phyloP scores from a whole-genome alignment of 2,329 filamentous ascomycete genomes.

The Colletotrichum orbiculare region DNA sequence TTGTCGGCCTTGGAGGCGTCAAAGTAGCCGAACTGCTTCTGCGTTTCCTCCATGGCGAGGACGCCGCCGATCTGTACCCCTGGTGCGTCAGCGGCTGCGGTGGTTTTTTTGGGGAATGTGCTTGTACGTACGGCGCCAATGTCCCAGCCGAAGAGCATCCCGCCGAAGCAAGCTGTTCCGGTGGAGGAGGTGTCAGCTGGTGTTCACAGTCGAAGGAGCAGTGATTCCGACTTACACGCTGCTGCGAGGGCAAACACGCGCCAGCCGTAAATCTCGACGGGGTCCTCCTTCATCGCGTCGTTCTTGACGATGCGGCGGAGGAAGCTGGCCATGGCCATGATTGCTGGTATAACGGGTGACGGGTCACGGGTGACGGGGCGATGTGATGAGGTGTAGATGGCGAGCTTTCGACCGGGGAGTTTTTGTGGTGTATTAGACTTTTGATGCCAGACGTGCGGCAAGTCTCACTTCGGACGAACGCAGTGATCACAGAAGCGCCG shows the following conservation, averaged over 20 bases:
- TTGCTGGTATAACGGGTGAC: constrained; percentile 24
- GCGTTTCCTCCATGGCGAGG: constrained; percentile 68
- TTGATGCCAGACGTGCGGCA: too few relatives aligned
- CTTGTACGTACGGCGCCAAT: constrained; percentile 1
- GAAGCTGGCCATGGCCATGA: constrained; percentile 57
- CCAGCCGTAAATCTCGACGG: constrained; percentile 77
- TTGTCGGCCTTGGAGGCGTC: constrained; percentile 42
- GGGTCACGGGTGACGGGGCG: not conserved
- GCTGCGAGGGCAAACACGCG: constrained; percentile 72
- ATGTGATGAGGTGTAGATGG: not conserved
- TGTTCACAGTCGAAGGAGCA: too few relatives aligned
- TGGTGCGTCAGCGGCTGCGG: not conserved
- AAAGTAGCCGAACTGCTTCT: constrained; percentile 54
- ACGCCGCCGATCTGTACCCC: constrained; percentile 74
- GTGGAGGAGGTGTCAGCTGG: not conserved
- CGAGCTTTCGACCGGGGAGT: not conserved
- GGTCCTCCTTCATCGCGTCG: constrained; percentile 76
- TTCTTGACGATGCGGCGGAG: constrained; percentile 72
- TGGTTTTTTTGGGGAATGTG: constrained; percentile 46
- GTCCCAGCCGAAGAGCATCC: constrained; percentile 62
- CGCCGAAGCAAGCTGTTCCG: constrained; percentile 67
- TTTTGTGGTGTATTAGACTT: too few relatives aligned
- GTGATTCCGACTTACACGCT: constrained; percentile 53
- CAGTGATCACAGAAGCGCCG: too few relatives aligned
- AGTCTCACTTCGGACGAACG: too few relatives aligned